phyloP scores from a whole-genome alignment of 2,329 filamentous ascomycete species.

The Penicillium sp. region DNA sequence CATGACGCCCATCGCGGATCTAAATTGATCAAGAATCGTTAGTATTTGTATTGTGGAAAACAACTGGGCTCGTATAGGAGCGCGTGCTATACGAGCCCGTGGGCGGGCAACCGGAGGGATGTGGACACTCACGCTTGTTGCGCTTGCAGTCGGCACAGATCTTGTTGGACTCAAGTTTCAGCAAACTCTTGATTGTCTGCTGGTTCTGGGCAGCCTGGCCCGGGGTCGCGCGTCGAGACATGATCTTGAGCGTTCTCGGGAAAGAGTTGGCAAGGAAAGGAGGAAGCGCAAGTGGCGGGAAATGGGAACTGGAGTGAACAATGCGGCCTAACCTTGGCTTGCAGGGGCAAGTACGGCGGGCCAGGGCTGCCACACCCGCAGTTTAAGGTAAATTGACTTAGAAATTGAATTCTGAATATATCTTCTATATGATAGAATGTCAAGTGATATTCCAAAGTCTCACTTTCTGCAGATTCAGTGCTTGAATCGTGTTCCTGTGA shows the following conservation, averaged over 20 bases:
- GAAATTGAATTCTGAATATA: not conserved
- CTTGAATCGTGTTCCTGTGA: not conserved
- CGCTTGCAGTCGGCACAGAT: conserved; percentile 97
- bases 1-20: conserved; percentile 98
- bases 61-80: conserved; percentile 1
- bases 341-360: conserved; percentile 18
- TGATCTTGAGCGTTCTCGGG: conserved; percentile 20
- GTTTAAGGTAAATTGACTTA: conserved; percentile 11
- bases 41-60: not conserved
- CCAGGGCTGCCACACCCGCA: conserved; percentile 25
- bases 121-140: conserved; percentile 77
- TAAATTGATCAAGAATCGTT: conserved; percentile 41
- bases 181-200: conserved; percentile 86
- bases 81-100: not conserved
- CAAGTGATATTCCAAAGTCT: not conserved
- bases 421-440: not conserved
- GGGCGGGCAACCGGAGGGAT: conserved; percentile 9
- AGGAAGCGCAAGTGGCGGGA: conserved; percentile 29
- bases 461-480: not conserved
- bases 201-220: conserved; percentile 92
- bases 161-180: conserved; percentile 96
- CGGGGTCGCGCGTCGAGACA: conserved; percentile 62
- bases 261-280: conserved; percentile 15
- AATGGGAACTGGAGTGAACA: conserved; percentile 19
- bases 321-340: conserved; percentile 26